phyloP scores from a whole-genome alignment of 257 asterid genomes.

The Nicotiana obtusifolia region DNA sequence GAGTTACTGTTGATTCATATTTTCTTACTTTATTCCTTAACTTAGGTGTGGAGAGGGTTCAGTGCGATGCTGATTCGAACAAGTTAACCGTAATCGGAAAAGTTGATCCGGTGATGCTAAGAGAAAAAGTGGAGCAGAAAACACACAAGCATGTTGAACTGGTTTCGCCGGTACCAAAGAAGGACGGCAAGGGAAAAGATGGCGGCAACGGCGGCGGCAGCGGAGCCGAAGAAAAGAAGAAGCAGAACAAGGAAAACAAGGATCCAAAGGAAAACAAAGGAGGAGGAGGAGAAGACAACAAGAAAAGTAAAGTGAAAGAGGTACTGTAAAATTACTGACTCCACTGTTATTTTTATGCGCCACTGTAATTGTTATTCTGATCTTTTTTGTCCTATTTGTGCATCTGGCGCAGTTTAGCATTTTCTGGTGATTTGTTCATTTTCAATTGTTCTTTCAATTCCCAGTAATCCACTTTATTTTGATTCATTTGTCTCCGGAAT shows the following conservation, averaged over 20 bases:
- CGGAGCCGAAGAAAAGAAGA: background rate
- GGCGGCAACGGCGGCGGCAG: background rate
- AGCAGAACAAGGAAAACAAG: background rate
- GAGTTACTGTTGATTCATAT: background rate
- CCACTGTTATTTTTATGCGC: background rate
- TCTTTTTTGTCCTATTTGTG: background rate
- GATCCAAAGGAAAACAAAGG: constrained; percentile 17
- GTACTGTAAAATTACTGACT: constrained; percentile 5
- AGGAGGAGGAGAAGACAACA: constrained; percentile 20
- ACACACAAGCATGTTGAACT: constrained; percentile 59
- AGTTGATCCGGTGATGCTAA: constrained; percentile 62
- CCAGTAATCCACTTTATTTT: background rate
- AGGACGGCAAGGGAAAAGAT: constrained; percentile 17
- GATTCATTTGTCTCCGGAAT: constrained; percentile 7
- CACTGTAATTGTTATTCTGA: background rate
- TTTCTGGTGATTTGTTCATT: background rate
- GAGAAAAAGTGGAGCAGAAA: constrained; percentile 54
- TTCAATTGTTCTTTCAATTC: background rate
- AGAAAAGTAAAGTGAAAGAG: constrained; percentile 46
- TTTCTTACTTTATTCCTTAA: background rate
- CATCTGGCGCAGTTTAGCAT: constrained; percentile 15
- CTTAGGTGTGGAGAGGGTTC: constrained; percentile 41
- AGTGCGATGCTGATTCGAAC: constrained; percentile 32
- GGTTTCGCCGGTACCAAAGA: constrained; percentile 46
- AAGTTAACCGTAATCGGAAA: constrained; percentile 64